A percentile compares a stretch with the other conserved stretches of the same genome.
These are phyloP conservation scores for Saturnispora besseyi DNA, from an alignment of 805 yeast genomes.

Conservation along the genomic window DNA sequence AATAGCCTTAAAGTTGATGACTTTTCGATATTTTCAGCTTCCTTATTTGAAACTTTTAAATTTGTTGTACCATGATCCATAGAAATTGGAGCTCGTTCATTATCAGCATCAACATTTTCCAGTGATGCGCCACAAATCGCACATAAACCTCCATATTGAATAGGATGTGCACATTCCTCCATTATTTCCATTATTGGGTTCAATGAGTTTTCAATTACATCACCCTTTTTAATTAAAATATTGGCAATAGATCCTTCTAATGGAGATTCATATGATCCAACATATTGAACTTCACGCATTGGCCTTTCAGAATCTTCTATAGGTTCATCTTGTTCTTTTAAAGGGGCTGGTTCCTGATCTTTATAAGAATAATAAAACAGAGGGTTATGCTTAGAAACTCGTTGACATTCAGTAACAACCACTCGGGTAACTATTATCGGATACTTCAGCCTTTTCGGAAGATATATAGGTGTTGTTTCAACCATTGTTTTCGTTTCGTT, in stretches of 20 bases:
- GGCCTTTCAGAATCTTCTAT: constrained; percentile 31
- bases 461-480: constrained; percentile 37
- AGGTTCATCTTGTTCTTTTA: constrained; percentile 32
- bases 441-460: constrained; percentile 57
- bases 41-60: constrained; percentile 72
- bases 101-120: constrained; percentile 57
- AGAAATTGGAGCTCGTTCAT: constrained; percentile 71
- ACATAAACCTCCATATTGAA: constrained; percentile 91
- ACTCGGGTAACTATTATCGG: constrained; percentile 56
- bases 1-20: constrained; percentile 52
- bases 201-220: constrained; percentile 44
- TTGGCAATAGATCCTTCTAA: constrained; percentile 56
- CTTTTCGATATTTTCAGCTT: constrained; percentile 78
- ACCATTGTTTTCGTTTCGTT: constrained; percentile 14
- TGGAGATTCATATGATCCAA: constrained; percentile 78
- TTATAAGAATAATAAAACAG: constrained; percentile 56
- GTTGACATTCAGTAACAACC: constrained; percentile 31
- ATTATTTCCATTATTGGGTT: constrained; percentile 43
- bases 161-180: constrained; percentile 87
- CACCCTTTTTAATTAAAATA: constrained; percentile 47
- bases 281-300: constrained; percentile 48
- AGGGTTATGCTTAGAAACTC: constrained; percentile 42
- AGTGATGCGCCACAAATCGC: constrained; percentile 84
- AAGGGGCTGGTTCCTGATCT: constrained; percentile 52
- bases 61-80: constrained; percentile 88